A percentile compares a stretch with the other conserved stretches of the same genome.
These are phyloP conservation scores for Trichosporon asahii DNA, from an alignment of 1,284 basidiomycete genomes.

Conservation along the genomic window DNA sequence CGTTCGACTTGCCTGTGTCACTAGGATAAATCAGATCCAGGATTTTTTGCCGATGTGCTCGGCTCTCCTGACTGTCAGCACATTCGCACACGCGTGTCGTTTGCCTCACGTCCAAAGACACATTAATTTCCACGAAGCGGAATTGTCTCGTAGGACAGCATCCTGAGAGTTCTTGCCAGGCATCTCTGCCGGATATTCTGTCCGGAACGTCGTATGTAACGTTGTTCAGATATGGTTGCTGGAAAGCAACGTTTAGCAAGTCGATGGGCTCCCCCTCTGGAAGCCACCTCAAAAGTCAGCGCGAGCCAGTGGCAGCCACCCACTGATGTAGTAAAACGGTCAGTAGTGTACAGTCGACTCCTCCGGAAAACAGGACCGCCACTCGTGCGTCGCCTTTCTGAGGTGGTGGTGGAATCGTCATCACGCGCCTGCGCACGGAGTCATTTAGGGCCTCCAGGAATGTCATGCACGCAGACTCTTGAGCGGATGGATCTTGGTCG, in stretches of 20 bases:
- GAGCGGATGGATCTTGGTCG: not conserved
- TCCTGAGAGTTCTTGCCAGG: slow-evolving; percentile 68
- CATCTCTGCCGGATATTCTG: slow-evolving; percentile 72
- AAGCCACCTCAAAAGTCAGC: slow-evolving; percentile 56
- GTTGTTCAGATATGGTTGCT: slow-evolving; percentile 70
- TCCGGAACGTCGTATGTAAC: slow-evolving; percentile 70
- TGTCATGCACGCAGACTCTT: not conserved
- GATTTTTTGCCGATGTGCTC: slow-evolving; percentile 58
- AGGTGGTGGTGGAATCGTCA: slow-evolving; percentile 50
- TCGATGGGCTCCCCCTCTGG: slow-evolving; percentile 79
- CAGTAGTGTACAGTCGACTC: slow-evolving; percentile 85
- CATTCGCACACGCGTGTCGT: not conserved
- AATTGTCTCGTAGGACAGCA: slow-evolving; percentile 72
- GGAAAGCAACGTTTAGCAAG: slow-evolving; percentile 91
- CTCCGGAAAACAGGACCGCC: slow-evolving; percentile 90
- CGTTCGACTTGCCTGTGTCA: slow-evolving; percentile 54
- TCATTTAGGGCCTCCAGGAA: slow-evolving; percentile 34
- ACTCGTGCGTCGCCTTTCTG: slow-evolving; percentile 58
- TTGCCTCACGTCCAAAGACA: slow-evolving; percentile 67
- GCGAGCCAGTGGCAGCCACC: not conserved
- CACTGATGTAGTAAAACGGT: slow-evolving; percentile 69
- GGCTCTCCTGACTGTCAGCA: slow-evolving; percentile 57
- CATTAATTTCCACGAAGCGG: slow-evolving; percentile 89
- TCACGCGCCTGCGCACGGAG: slow-evolving; percentile 52
- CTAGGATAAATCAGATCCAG: slow-evolving; percentile 76